Evolutionary conservation across 1,284 basidiomycete species (phyloP), one percentile per base, ranked within the genome.

Genomic region (Caloboletus inedulis): DNA sequence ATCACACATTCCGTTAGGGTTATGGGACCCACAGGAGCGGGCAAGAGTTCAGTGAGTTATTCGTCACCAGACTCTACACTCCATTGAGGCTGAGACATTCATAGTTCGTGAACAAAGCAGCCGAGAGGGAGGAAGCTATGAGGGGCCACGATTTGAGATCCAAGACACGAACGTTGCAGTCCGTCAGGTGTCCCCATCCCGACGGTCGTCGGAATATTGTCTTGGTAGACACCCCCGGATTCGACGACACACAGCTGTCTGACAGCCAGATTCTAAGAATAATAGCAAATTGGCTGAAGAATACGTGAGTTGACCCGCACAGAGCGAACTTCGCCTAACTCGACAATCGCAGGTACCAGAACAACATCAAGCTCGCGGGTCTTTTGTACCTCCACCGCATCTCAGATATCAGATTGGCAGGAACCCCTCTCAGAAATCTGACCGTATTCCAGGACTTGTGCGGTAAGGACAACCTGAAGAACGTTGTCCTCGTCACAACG

Each of bases 381-480:
- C 33, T 69, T 25, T 45, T 69, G n/a, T 65, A 65, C 43, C 52
- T 68, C 46, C 64, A 69, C 41, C 63, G 55, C 3, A 65, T 68
- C 16, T 70, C 76, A n/a, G 79, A 79, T 55, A 64, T 66, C 54
- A 70, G 77, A 27, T 62, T 80, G 54, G 72, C 70, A 5, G 77
- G 77, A 12, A 61, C 64, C 4, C 52, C 66, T 25, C 39, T 52
- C 21, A 52, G 60, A 25, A 66, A 55, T 30, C 35, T 66, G 16
- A 16, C 49, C 3, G 47, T 65, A 33, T 62, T 69, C 47, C 55
- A 34, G 36, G 56, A 65, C n/a, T 19, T 69, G 29, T 69, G 67
- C 16, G 64, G 66, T 13, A 29, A 55, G 1, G 27, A 27, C 8
- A 56, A 49, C 19, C 19, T 66, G 35, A 54, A 54, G 49, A 69